Evolutionary conservation across 2,329 filamentous ascomycete genomes (phyloP).

Genomic region (Pseudogymnoascus sp.): DNA sequence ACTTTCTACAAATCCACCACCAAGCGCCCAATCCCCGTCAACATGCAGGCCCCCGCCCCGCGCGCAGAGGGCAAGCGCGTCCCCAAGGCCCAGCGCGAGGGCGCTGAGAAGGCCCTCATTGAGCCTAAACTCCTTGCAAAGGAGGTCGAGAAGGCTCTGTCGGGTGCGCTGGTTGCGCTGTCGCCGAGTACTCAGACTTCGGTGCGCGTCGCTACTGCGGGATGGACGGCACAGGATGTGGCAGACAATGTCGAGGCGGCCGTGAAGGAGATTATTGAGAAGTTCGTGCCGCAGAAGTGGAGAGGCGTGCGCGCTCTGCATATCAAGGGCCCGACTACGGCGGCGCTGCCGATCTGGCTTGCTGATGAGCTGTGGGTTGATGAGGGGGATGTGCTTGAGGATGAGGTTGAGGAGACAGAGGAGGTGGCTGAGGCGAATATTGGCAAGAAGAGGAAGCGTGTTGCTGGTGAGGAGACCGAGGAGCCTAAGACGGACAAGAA

Average conservation of each 20-base stretch:
- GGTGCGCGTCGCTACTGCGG: constrained; percentile 68
- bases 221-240: constrained; percentile 66
- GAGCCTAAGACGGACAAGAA: constrained; percentile 25
- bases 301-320: constrained; percentile 75
- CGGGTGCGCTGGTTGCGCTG: constrained; percentile 71
- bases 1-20: constrained; percentile 76
- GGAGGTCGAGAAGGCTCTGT: constrained; percentile 72
- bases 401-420: constrained; percentile 40
- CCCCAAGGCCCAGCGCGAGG: constrained; percentile 45
- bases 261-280: constrained; percentile 59
- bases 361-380: constrained; percentile 87
- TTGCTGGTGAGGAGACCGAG: constrained; percentile 21
- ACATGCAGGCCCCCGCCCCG: constrained; percentile 53
- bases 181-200: constrained; percentile 71
- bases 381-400: constrained; percentile 60
- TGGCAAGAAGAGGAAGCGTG: constrained; percentile 47
- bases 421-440: constrained; percentile 38
- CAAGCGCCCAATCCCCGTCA: constrained; percentile 82
- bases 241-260: constrained; percentile 74
- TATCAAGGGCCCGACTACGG: constrained; percentile 83
- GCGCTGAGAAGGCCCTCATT: constrained; percentile 32
- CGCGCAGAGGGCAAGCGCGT: constrained; percentile 52
- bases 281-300: constrained; percentile 80
- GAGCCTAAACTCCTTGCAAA: constrained; percentile 51
- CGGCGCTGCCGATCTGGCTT: constrained; percentile 87